Conservation (phyloP, 768 basidiomycete genomes). For the Rhizopogon salebrosus region DNA sequence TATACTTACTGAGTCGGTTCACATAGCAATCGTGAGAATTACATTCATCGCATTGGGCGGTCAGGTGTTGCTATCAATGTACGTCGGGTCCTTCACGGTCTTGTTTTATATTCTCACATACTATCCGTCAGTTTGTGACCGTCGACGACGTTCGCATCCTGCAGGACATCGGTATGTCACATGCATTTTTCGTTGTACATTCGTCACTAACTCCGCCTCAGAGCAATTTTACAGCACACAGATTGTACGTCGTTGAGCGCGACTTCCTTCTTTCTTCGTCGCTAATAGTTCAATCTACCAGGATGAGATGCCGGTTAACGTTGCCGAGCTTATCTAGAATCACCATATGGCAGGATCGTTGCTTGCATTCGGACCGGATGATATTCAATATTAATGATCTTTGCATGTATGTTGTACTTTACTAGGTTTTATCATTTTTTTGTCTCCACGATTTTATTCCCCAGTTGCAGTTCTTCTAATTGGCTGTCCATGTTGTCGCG, state of each 20-base stretch:
- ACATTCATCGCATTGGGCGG: slow-evolving; percentile 99
- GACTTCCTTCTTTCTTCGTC: not conserved
- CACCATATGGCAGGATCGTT: not conserved
- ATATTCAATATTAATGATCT: slow-evolving; percentile 1
- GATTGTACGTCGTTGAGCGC: slow-evolving; percentile 50
- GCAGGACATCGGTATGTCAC: slow-evolving; percentile 83
- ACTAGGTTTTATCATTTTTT: slow-evolving; percentile 7
- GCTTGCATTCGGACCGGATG: slow-evolving; percentile 1
- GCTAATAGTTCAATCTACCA: slow-evolving; percentile 31
- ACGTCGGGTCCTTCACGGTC: slow-evolving; percentile 23
- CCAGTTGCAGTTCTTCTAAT: not conserved
- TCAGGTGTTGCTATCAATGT: slow-evolving; percentile 99
- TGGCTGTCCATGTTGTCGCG: not conserved
- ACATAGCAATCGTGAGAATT: slow-evolving; percentile 91
- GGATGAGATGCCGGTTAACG: slow-evolving; percentile 99
- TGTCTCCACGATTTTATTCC: not conserved
- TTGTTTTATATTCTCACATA: slow-evolving; percentile 12
- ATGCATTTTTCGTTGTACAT: not conserved
- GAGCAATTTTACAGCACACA: slow-evolving; percentile 97
- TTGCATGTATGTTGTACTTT: slow-evolving; percentile 15
- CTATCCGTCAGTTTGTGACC: slow-evolving; percentile 68
- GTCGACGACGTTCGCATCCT: slow-evolving; percentile 95
- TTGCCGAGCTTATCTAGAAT: slow-evolving; percentile 89
- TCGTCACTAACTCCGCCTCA: slow-evolving; percentile 24
- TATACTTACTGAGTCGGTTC: slow-evolving; percentile 10